Conservation (phyloP, 768 basidiomycete genomes). For the Mycena rosella region DNA sequence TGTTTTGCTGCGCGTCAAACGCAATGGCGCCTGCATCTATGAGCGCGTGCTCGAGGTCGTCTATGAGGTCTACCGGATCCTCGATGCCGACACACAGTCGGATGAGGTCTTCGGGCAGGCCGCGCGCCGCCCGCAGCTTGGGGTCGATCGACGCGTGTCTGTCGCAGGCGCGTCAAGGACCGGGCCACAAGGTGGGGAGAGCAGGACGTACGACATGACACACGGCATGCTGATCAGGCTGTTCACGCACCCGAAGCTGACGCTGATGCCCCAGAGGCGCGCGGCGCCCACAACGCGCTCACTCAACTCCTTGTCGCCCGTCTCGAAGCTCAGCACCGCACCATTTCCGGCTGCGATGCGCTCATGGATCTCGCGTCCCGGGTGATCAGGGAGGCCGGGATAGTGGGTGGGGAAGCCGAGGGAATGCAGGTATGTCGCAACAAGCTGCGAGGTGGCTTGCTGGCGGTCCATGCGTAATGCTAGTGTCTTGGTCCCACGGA, state of each 20-base stretch:
- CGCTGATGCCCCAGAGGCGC: conserved; percentile 96
- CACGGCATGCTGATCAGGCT: conserved; percentile 99
- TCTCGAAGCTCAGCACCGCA: conserved; percentile 95
- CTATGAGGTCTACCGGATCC: conserved; percentile 91
- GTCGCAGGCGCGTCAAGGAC: conserved; percentile 8
- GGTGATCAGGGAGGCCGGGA: conserved; percentile 88
- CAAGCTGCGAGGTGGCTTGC: conserved; percentile 82
- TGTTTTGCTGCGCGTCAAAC: conserved; percentile 65
- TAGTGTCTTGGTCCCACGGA: conserved; percentile 96
- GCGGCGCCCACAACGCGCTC: conserved; percentile 95
- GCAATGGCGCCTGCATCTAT: conserved; percentile 92
- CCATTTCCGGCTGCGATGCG: conserved; percentile 93
- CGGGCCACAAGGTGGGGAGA: conserved; percentile 4
- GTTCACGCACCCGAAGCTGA: conserved; percentile 98
- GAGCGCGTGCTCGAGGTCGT: conserved; percentile 94
- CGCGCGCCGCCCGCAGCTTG: conserved; percentile 93
- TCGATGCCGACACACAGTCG: conserved; percentile 99
- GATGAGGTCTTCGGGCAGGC: conserved; percentile 98
- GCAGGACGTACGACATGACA: conserved; percentile 92
- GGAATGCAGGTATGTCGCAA: conserved; percentile 86
- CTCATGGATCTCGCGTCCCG: conserved; percentile 88
- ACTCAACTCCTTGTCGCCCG: conserved; percentile 90
- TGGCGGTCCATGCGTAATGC: conserved; percentile 97
- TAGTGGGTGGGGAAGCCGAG: conserved; percentile 95
- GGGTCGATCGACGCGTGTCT: conserved; percentile 99